Conservation (phyloP, 441 rosid genomes). For the Syzygium malaccense region DNA sequence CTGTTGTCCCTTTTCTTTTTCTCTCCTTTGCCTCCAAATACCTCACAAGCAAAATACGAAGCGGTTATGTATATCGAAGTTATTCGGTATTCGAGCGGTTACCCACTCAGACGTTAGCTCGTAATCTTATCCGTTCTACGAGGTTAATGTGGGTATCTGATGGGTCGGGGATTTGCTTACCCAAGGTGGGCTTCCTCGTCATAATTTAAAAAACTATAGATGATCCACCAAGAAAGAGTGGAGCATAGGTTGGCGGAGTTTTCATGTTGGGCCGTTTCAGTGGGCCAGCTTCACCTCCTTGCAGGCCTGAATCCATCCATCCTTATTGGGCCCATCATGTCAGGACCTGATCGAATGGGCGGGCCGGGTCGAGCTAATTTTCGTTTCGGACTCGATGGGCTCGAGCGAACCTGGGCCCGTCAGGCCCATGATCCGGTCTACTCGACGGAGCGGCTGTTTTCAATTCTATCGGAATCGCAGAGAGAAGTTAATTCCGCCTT, state of each 20-base stretch:
- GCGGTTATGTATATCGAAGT: not conserved
- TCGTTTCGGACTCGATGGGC: not conserved
- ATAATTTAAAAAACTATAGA: not conserved
- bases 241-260: not conserved
- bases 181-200: not conserved
- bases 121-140: not conserved
- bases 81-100: not conserved
- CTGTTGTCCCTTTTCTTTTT: not conserved
- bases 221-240: not conserved
- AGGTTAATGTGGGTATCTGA: not conserved
- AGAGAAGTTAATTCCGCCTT: not conserved
- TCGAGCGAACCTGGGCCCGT: fast-evolving
- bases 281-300: not conserved
- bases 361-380: not conserved
- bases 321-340: not conserved
- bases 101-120: not conserved
- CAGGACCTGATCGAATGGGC: not conserved
- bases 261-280: not conserved
- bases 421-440: not conserved
- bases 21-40: not conserved
- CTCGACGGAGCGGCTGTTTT: not conserved
- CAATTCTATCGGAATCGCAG: not conserved
- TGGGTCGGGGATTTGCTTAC: not conserved
- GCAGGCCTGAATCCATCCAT: not conserved
- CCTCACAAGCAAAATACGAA: not conserved